Evolutionary conservation across 371 early-diverging fungal species (phyloP).

Genomic region (Lichtheimia ornata): DNA sequence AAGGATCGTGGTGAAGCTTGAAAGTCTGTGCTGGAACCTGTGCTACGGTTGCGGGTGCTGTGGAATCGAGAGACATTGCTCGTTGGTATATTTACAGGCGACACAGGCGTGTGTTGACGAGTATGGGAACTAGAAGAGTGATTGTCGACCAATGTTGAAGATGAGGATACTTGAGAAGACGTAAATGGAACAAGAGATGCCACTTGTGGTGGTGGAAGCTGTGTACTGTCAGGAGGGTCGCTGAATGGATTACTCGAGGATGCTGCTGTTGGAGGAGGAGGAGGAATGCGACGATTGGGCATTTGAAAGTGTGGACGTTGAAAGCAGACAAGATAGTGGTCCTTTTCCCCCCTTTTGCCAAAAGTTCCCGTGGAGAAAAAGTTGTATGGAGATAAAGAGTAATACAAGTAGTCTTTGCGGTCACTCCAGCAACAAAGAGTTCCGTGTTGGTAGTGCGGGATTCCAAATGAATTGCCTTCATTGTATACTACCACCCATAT

Average conservation of each 20-base stretch:
- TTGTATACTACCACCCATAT: too few relatives aligned
- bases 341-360: too few relatives aligned
- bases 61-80: not conserved
- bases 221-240: not conserved
- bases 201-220: not conserved
- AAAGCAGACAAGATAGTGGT: too few relatives aligned
- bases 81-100: conserved; percentile 14
- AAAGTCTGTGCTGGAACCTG: conserved; percentile 11
- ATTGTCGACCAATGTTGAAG: conserved; percentile 9
- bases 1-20: conserved; percentile 12
- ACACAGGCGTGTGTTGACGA: not conserved
- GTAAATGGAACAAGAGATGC: not conserved
- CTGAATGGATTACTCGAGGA: not conserved
- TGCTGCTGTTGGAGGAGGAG: conserved; percentile 3
- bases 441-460: too few relatives aligned
- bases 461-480: too few relatives aligned
- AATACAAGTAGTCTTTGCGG: too few relatives aligned
- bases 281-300: conserved; percentile 12
- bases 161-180: conserved; percentile 6
- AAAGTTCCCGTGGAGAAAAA: too few relatives aligned
- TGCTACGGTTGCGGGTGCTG: conserved; percentile 5
- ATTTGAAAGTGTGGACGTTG: not conserved
- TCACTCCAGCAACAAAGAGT: too few relatives aligned
- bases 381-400: too few relatives aligned
- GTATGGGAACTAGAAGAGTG: not conserved